phyloP scores from a whole-genome alignment of 148 eudicot species.

The Pharnaceum exiguum region DNA sequence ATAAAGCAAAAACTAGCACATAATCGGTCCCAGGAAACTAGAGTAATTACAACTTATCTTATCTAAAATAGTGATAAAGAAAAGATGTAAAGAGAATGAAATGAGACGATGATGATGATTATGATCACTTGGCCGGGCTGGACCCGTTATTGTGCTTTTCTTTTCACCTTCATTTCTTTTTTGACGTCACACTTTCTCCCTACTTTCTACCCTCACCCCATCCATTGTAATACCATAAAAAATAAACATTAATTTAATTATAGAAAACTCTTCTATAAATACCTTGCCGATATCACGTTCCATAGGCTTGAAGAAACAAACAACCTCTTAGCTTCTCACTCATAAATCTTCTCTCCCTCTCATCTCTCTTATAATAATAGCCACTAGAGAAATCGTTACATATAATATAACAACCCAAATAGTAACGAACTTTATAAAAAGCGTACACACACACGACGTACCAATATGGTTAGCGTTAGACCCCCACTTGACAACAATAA shows the following conservation, averaged over 20 bases:
- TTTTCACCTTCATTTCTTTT: too few relatives aligned
- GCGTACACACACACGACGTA: background rate
- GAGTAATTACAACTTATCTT: too few relatives aligned
- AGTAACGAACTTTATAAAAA: background rate
- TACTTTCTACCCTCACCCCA: background rate
- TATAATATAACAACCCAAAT: too few relatives aligned
- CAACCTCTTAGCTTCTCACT: background rate
- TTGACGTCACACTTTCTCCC: background rate
- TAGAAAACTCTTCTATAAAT: conserved; percentile 19
- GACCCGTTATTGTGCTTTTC: too few relatives aligned
- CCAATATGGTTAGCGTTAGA: background rate
- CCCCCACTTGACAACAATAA: background rate
- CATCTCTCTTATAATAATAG: background rate
- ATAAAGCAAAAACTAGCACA: too few relatives aligned
- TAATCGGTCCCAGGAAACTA: too few relatives aligned
- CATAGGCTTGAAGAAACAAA: conserved; percentile 18
- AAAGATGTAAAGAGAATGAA: too few relatives aligned
- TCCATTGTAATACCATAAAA: background rate
- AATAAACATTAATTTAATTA: too few relatives aligned
- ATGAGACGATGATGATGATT: too few relatives aligned
- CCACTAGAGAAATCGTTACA: background rate
- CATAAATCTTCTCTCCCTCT: background rate
- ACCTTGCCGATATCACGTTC: background rate
- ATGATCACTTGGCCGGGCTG: too few relatives aligned
- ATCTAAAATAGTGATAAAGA: too few relatives aligned